Conservation (phyloP, 495 filamentous ascomycete genomes). For the Penicillium nucicola region DNA sequence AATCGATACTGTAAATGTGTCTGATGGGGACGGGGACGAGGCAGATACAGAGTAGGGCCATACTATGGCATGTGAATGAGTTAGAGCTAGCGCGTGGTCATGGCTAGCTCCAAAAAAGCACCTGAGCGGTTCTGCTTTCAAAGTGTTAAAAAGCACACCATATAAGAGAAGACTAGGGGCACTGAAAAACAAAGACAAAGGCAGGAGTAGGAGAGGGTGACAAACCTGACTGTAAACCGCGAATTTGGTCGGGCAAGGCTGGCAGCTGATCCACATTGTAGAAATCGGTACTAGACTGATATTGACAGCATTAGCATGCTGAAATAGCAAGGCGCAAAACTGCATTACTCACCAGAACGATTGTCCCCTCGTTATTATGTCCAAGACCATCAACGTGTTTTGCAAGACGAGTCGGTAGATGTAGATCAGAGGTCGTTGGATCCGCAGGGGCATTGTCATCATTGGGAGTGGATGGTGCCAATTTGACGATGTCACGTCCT, state of each 20-base stretch:
- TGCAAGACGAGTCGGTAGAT: conserved; percentile 58
- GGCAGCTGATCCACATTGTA: conserved; percentile 85
- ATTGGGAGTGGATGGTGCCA: conserved; percentile 6
- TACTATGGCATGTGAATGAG: conserved; percentile 73
- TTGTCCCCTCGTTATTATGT: conserved; percentile 54
- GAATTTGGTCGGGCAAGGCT: conserved; percentile 71
- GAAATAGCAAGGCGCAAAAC: conserved; percentile 1
- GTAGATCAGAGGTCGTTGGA: conserved; percentile 27
- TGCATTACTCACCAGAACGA: conserved; percentile 55
- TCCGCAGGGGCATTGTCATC: conserved; percentile 10
- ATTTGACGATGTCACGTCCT: conserved; percentile 18
- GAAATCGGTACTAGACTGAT: conserved; percentile 73
- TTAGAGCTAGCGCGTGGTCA: conserved; percentile 75
- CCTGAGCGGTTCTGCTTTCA: conserved; percentile 26
- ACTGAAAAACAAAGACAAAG: neutral
- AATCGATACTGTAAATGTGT: conserved; percentile 72
- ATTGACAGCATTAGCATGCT: conserved; percentile 16
- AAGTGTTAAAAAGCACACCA: conserved; percentile 14
- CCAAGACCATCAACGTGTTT: conserved; percentile 49
- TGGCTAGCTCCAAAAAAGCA: conserved; percentile 63
- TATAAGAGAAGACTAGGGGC: conserved; percentile 8
- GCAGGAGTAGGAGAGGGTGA: too few relatives aligned
- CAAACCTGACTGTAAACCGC: conserved; percentile 56
- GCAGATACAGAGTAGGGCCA: conserved; percentile 71
- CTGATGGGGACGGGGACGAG: conserved; percentile 57